These are phyloP conservation scores for Coemansia sp. DNA, from an alignment of 192 early-diverging fungal genomes.

Conservation along the genomic window DNA sequence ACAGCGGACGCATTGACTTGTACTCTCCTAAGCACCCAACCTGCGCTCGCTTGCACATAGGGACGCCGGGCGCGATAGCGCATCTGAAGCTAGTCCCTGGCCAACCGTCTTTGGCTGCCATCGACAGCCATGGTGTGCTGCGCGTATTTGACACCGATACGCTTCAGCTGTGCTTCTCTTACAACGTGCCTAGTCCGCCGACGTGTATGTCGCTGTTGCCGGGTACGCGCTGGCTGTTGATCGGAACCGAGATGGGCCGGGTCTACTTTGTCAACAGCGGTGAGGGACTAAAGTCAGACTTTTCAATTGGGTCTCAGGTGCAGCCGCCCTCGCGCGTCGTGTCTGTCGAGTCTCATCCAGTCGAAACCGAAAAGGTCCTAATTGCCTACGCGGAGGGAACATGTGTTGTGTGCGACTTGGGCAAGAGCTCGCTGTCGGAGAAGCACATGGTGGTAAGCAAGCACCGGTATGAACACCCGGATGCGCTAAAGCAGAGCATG, in stretches of 20 bases:
- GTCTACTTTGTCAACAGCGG: conserved; percentile 52
- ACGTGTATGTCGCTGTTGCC: conserved; percentile 32
- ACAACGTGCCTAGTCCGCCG: conserved; percentile 35
- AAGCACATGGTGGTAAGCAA: conserved; percentile 29
- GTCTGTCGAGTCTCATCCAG: conserved; percentile 35
- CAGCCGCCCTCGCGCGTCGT: conserved; percentile 24
- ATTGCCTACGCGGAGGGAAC: conserved; percentile 42
- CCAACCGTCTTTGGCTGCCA: conserved; percentile 25
- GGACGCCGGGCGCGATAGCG: conserved; percentile 7
- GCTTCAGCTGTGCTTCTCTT: conserved; percentile 29
- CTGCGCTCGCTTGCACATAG: conserved; percentile 13
- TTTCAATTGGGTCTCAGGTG: conserved; percentile 36
- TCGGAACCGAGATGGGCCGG: conserved; percentile 47
- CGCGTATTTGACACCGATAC: conserved; percentile 44
- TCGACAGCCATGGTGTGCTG: conserved; percentile 32
- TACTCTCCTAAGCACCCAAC: conserved; percentile 18
- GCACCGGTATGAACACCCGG: conserved; percentile 28
- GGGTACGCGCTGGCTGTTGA: conserved; percentile 47
- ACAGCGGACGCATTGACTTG: conserved; percentile 29
- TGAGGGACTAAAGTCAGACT: conserved; percentile 44
- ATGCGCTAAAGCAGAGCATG: not conserved
- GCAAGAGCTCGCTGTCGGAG: conserved; percentile 29
- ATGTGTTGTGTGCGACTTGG: conserved; percentile 44
- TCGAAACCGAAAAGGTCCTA: conserved; percentile 45
- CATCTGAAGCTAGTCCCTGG: conserved; percentile 29